These are phyloP conservation scores for Cladorrhinum samala DNA, from an alignment of 495 filamentous ascomycete genomes.

Conservation along the genomic window DNA sequence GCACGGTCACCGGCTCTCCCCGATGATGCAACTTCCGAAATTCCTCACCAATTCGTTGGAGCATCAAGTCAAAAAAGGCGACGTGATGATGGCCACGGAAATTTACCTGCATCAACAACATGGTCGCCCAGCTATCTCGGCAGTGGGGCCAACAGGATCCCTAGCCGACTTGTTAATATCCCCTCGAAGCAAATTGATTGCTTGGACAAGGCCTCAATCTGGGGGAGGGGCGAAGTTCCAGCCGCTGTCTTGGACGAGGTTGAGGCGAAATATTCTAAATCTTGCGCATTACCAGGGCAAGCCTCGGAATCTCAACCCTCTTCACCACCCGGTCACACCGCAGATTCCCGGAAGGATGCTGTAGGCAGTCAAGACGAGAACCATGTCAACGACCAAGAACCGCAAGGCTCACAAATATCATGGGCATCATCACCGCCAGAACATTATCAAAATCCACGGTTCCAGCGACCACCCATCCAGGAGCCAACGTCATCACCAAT, in stretches of 20 bases:
- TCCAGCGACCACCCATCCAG: background rate
- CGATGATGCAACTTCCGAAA: too few relatives aligned
- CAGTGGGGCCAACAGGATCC: background rate
- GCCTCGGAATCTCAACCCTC: background rate
- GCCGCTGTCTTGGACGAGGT: background rate
- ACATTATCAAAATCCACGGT: background rate
- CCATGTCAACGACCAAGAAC: background rate
- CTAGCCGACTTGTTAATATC: background rate
- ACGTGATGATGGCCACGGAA: background rate
- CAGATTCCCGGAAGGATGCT: background rate
- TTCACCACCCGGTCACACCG: background rate
- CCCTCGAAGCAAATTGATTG: background rate
- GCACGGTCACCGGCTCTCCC: too few relatives aligned
- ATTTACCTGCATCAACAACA: background rate
- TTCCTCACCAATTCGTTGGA: too few relatives aligned
- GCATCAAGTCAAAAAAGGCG: too few relatives aligned
- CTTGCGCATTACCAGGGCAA: background rate
- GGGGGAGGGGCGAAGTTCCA: background rate
- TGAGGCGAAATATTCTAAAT: background rate
- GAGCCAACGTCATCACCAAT: background rate
- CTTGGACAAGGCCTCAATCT: background rate
- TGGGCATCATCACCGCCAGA: constrained; percentile 15
- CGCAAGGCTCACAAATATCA: constrained; percentile 2
- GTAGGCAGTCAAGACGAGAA: background rate
- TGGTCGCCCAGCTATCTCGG: background rate